Conservation (phyloP, 2,329 filamentous ascomycete genomes). For the Dactylellina sp. region DNA sequence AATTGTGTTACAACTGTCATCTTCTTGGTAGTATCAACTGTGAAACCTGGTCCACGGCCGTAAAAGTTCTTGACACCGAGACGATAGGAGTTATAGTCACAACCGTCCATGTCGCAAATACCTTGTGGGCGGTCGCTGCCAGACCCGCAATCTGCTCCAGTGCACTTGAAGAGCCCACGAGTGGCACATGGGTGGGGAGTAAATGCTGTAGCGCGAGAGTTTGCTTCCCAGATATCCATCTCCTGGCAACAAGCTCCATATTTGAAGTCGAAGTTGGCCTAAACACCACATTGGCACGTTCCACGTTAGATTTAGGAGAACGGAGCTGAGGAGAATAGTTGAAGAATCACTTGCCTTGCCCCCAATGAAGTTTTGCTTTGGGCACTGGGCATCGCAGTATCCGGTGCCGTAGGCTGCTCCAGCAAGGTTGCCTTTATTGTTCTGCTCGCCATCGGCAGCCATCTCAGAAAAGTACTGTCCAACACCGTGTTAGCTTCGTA, state of each 20-base stretch:
- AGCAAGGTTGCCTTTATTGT: slow-evolving; percentile 62
- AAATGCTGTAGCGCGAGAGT: slow-evolving; percentile 72
- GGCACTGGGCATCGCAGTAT: slow-evolving; percentile 66
- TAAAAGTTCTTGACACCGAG: slow-evolving; percentile 61
- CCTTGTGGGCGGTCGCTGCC: slow-evolving; percentile 62
- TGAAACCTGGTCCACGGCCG: slow-evolving; percentile 59
- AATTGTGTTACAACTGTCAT: slow-evolving; percentile 69
- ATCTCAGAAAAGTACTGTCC: slow-evolving; percentile 63
- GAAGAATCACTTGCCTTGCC: slow-evolving; percentile 58
- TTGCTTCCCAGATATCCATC: slow-evolving; percentile 71
- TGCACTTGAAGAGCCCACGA: slow-evolving; percentile 68
- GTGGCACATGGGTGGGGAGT: slow-evolving; percentile 74
- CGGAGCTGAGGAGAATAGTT: slow-evolving; percentile 53
- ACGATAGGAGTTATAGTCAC: slow-evolving; percentile 65
- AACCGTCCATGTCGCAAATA: slow-evolving; percentile 66
- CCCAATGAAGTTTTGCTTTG: slow-evolving; percentile 63
- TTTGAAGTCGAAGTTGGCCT: slow-evolving; percentile 64
- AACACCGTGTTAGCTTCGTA: neutral
- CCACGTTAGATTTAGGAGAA: slow-evolving; percentile 45
- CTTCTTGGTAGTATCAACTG: slow-evolving; percentile 64
- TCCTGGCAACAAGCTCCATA: slow-evolving; percentile 69
- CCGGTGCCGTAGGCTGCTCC: slow-evolving; percentile 68
- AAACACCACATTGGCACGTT: neutral
- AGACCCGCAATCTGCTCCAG: slow-evolving; percentile 68
- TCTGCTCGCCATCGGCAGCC: slow-evolving; percentile 62